Percentiles rank a stretch among this genome's conserved stretches.
Conservation (phyloP, 2,329 filamentous ascomycete genomes). For the Aspergillus fischeri region DNA sequence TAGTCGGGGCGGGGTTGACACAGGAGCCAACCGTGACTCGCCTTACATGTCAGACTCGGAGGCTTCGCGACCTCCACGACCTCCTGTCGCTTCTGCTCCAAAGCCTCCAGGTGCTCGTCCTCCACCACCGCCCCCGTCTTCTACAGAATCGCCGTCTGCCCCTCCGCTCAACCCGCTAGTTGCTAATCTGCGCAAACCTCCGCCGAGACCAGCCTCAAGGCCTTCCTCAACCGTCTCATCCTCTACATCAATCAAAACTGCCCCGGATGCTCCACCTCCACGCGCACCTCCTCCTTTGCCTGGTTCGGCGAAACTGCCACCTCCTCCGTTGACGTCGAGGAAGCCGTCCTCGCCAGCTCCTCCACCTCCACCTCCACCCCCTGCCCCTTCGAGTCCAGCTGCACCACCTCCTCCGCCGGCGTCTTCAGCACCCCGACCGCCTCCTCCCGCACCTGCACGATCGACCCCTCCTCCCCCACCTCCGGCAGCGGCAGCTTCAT, state of each 20-base stretch:
- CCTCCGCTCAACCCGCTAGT: conserved; percentile 50
- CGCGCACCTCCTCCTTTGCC: conserved; percentile 67
- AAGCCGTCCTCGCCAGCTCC: conserved; percentile 53
- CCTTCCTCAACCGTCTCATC: conserved; percentile 58
- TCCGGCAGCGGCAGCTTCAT: conserved; percentile 24
- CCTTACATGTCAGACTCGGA: conserved; percentile 82
- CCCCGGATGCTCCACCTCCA: conserved; percentile 40
- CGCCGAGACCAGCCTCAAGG: conserved; percentile 47
- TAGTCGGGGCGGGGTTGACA: conserved; percentile 79
- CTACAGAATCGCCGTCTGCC: conserved; percentile 46
- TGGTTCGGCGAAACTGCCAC: conserved; percentile 44
- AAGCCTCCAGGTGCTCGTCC: conserved; percentile 53
- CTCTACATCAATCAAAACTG: conserved; percentile 49
- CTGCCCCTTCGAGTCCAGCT: conserved; percentile 40
- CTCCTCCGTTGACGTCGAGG: conserved; percentile 53
- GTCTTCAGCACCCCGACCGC: conserved; percentile 25
- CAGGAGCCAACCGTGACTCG: conserved; percentile 65
- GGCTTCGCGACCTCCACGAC: conserved; percentile 39
- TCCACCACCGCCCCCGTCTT: conserved; percentile 42
- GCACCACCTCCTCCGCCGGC: conserved; percentile 38
- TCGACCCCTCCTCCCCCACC: conserved; percentile 43
- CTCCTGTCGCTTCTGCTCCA: conserved; percentile 24
- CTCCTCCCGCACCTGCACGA: conserved; percentile 39
- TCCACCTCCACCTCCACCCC: conserved; percentile 40
- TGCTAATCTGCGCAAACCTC: conserved; percentile 58